Evolutionary conservation across 345 rosid species (phyloP).

Genomic region (Gossypium mustelinum): DNA sequence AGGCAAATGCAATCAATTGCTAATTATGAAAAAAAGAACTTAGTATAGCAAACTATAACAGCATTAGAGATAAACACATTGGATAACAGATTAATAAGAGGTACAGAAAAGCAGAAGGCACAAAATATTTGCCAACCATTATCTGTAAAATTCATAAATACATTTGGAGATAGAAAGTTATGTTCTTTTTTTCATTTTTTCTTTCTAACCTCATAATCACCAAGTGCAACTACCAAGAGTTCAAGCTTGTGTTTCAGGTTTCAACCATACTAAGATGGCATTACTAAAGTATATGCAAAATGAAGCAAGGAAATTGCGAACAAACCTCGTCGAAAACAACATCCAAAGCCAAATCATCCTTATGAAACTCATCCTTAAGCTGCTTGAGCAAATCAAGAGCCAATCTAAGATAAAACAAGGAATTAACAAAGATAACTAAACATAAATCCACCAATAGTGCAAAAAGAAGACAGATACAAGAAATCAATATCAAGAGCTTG

Average conservation of each 20-base stretch:
- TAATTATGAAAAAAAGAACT: background rate
- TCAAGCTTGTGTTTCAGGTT: conserved; percentile 1
- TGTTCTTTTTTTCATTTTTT: background rate
- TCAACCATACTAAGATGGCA: background rate
- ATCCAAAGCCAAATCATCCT: conserved; percentile 49
- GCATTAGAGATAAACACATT: background rate
- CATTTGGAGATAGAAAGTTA: background rate
- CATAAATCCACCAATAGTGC: too few relatives aligned
- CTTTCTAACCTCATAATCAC: background rate
- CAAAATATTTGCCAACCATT: background rate
- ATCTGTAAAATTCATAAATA: background rate
- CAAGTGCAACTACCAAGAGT: background rate
- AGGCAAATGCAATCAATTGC: background rate
- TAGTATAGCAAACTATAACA: background rate
- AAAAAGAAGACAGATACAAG: background rate
- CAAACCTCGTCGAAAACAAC: conserved; percentile 62
- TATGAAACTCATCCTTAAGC: conserved; percentile 33
- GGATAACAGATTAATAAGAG: background rate
- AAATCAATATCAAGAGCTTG: background rate
- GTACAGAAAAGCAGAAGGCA: background rate
- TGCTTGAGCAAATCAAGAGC: conserved; percentile 60
- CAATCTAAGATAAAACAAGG: conserved; percentile 36
- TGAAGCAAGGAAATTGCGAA: conserved; percentile 14
- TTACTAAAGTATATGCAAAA: background rate
- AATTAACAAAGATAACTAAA: background rate